These are phyloP conservation scores for Boletus eberwhitei DNA, from an alignment of 768 basidiomycete genomes.

Conservation along the genomic window DNA sequence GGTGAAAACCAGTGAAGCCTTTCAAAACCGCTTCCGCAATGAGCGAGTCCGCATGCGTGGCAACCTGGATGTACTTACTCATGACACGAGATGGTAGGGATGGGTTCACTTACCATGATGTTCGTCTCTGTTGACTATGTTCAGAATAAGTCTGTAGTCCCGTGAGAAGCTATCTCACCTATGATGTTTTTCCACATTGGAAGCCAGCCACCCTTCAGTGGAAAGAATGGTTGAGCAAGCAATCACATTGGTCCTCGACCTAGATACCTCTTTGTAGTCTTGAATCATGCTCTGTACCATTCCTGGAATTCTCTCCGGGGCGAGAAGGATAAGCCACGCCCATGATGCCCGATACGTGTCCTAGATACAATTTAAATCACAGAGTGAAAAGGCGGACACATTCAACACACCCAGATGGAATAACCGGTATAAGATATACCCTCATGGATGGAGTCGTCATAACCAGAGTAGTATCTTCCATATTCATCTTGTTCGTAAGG, in stretches of 20 bases:
- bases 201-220: conserved; percentile 65
- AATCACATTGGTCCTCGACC: not conserved
- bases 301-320: conserved; percentile 70
- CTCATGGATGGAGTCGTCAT: conserved; percentile 60
- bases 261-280: conserved; percentile 61
- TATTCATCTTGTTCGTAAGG: conserved; percentile 73
- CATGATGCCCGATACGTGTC: conserved; percentile 78
- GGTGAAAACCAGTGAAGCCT: conserved; percentile 61
- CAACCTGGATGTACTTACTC: conserved; percentile 43
- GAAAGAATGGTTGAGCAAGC: not conserved
- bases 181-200: conserved; percentile 92
- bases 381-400: not conserved
- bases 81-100: not conserved
- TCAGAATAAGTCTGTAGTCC: not conserved
- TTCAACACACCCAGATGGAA: conserved; percentile 62
- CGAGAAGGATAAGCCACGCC: conserved; percentile 75
- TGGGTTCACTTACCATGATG: conserved; percentile 56
- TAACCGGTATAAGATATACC: conserved; percentile 78
- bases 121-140: conserved; percentile 54
- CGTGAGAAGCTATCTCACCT: conserved; percentile 33
- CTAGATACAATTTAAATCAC: conserved; percentile 34
- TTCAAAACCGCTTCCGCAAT: conserved; percentile 70
- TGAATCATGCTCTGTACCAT: conserved; percentile 81
- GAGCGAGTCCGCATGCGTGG: conserved; percentile 76
- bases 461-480: conserved; percentile 71